phyloP scores from a whole-genome alignment of 1,139 yeast species.

The Scheffersomyces parashehatae region DNA sequence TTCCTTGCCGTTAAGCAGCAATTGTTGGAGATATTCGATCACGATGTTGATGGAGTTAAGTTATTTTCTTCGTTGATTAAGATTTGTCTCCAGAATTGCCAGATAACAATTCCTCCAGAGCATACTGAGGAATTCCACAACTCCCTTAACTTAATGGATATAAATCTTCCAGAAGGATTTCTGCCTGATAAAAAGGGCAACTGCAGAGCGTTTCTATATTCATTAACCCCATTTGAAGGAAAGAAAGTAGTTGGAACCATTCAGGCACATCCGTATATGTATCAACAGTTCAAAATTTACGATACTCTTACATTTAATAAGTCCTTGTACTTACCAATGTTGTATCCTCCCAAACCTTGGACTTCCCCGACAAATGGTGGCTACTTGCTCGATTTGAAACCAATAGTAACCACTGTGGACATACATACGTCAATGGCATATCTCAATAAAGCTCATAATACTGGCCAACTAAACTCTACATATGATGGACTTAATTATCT shows the following conservation, averaged over 20 bases:
- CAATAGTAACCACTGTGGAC: slow-evolving; percentile 26
- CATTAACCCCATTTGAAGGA: not conserved
- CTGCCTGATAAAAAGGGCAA: not conserved
- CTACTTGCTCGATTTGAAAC: slow-evolving; percentile 25
- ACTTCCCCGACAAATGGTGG: slow-evolving; percentile 37
- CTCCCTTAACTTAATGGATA: slow-evolving; percentile 3
- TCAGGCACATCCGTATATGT: slow-evolving; percentile 26
- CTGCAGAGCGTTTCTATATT: slow-evolving; percentile 1
- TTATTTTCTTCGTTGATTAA: slow-evolving; percentile 23
- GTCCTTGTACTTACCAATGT: slow-evolving; percentile 36
- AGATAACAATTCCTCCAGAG: slow-evolving; percentile 12
- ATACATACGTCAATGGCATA: slow-evolving; percentile 17
- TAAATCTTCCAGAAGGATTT: not conserved
- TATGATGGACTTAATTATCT: slow-evolving; percentile 32
- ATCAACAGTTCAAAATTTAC: slow-evolving; percentile 16
- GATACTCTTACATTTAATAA: slow-evolving; percentile 15
- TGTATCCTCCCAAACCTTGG: slow-evolving; percentile 43
- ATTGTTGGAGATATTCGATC: slow-evolving; percentile 14
- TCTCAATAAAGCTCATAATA: slow-evolving; percentile 26
- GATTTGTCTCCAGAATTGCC: slow-evolving; percentile 21
- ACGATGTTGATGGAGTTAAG: slow-evolving; percentile 21
- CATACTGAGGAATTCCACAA: slow-evolving; percentile 5
- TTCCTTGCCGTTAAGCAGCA: slow-evolving; percentile 8
- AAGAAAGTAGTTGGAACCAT: slow-evolving; percentile 19
- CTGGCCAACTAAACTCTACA: slow-evolving; percentile 36